Evolutionary conservation across 1,139 yeast genomes (phyloP).

Genomic region (Schizosaccharomyces versatilis): DNA sequence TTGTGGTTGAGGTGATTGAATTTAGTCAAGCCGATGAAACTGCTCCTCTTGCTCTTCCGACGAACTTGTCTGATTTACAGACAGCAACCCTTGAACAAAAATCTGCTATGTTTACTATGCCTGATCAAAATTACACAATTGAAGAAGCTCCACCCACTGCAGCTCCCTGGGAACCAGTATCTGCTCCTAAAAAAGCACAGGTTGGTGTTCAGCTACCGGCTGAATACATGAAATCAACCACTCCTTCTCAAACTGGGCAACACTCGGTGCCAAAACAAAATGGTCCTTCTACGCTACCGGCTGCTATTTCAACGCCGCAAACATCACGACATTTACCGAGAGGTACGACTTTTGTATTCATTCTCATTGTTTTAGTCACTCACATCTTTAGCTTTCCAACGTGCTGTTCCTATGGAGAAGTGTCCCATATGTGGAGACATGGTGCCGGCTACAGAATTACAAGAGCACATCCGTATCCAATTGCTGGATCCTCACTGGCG

Average conservation of each 20-base stretch:
- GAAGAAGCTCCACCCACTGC: slow-evolving; percentile 13
- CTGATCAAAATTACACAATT: slow-evolving; percentile 12
- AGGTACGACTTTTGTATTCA: background rate
- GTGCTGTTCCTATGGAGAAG: slow-evolving; percentile 16
- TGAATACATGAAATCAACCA: background rate
- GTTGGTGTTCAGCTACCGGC: background rate
- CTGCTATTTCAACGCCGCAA: background rate
- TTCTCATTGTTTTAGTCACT: background rate
- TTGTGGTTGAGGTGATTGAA: slow-evolving; percentile 43
- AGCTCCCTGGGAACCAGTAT: slow-evolving; percentile 6
- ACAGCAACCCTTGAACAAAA: slow-evolving; percentile 37
- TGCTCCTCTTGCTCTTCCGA: slow-evolving; percentile 38
- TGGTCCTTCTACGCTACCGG: background rate
- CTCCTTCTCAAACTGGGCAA: background rate
- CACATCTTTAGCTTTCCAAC: slow-evolving; percentile 1
- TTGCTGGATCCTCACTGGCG: slow-evolving; percentile 61
- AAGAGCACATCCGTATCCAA: slow-evolving; percentile 48
- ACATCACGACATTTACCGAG: background rate
- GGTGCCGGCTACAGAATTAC: slow-evolving; percentile 52
- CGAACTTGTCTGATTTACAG: slow-evolving; percentile 37
- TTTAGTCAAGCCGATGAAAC: slow-evolving; percentile 47
- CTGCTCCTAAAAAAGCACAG: slow-evolving; percentile 3
- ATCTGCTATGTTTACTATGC: slow-evolving; percentile 13
- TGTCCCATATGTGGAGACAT: slow-evolving; percentile 51
- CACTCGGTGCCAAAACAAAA: background rate